These are phyloP conservation scores for Candida bentonensis DNA, from an alignment of 805 yeast species.

Conservation along the genomic window DNA sequence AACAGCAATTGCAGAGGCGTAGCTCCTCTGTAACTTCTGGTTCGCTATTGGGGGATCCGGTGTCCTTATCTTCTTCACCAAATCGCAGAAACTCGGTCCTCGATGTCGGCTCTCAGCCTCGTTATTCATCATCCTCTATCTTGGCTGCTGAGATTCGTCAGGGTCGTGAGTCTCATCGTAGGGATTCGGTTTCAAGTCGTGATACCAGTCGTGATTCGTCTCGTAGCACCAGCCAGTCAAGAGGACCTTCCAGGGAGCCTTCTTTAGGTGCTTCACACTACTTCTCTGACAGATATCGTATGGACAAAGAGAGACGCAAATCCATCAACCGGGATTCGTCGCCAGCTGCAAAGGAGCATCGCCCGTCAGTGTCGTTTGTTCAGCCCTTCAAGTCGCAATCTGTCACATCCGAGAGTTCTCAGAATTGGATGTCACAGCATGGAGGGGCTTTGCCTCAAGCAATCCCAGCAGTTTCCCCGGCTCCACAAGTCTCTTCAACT, in stretches of 20 bases:
- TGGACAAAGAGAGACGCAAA: conserved; percentile 3
- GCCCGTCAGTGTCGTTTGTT: conserved; percentile 26
- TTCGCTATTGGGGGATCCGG: too few relatives aligned
- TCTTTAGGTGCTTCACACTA: not conserved
- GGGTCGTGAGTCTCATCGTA: not conserved
- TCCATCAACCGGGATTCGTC: conserved; percentile 1
- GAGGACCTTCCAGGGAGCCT: not conserved
- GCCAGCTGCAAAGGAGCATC: conserved; percentile 1
- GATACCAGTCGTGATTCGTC: not conserved
- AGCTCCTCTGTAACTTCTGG: too few relatives aligned
- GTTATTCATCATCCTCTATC: not conserved
- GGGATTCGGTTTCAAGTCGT: not conserved
- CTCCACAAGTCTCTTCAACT: conserved; percentile 17
- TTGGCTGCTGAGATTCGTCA: not conserved
- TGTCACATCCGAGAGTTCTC: conserved; percentile 26
- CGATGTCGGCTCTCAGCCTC: not conserved
- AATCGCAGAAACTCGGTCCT: not conserved
- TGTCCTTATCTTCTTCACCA: conserved; percentile 3
- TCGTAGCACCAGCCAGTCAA: not conserved
- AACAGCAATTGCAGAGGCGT: conserved; percentile 5
- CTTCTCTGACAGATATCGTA: not conserved
- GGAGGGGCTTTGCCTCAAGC: conserved; percentile 16
- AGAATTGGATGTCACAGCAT: conserved; percentile 12
- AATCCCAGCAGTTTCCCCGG: conserved; percentile 11
- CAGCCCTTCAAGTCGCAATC: conserved; percentile 57